These are phyloP conservation scores for Zanthoxylum bungeanum DNA, from an alignment of 345 rosid genomes.

Conservation along the genomic window DNA sequence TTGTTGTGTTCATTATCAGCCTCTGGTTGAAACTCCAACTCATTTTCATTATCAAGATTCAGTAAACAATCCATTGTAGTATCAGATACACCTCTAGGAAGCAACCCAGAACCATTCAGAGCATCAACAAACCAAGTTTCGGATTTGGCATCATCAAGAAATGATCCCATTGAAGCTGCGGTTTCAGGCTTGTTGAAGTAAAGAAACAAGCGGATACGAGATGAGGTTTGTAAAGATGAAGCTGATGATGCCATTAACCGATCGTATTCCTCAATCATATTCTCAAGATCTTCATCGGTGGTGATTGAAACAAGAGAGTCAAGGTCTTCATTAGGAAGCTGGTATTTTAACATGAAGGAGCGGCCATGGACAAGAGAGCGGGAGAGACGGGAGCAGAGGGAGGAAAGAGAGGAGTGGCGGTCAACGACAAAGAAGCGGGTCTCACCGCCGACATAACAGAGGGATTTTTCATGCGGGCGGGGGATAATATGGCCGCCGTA, in stretches of 20 bases:
- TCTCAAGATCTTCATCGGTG: slow-evolving; percentile 85
- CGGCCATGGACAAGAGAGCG: slow-evolving; percentile 59
- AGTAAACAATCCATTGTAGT: slow-evolving; percentile 48
- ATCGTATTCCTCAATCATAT: slow-evolving; percentile 78
- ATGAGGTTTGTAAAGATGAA: slow-evolving; percentile 31
- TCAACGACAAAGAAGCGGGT: slow-evolving; percentile 66
- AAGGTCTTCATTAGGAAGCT: slow-evolving; percentile 82
- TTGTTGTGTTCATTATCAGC: slow-evolving; percentile 28
- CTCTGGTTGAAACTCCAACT: slow-evolving; percentile 26
- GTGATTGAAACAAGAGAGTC: slow-evolving; percentile 73
- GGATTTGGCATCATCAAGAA: slow-evolving; percentile 62
- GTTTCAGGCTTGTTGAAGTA: slow-evolving; percentile 72
- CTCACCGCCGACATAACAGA: slow-evolving; percentile 75
- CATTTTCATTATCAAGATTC: slow-evolving; percentile 43
- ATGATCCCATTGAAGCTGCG: slow-evolving; percentile 67
- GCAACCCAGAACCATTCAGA: slow-evolving; percentile 56
- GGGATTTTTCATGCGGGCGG: slow-evolving; percentile 80
- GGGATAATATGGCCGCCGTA: slow-evolving; percentile 88
- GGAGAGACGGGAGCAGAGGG: slow-evolving; percentile 55
- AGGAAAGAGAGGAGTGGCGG: slow-evolving; percentile 54
- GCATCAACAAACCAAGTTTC: slow-evolving; percentile 89
- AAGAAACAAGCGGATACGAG: slow-evolving; percentile 61
- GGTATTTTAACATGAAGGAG: slow-evolving; percentile 74
- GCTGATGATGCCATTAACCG: slow-evolving; percentile 36
- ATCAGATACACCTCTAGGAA: slow-evolving; percentile 67